A percentile compares a stretch with the other conserved stretches of the same genome.
Evolutionary conservation across 2,329 filamentous ascomycete species (phyloP).

Genomic region (Diaporthe humulicola): DNA sequence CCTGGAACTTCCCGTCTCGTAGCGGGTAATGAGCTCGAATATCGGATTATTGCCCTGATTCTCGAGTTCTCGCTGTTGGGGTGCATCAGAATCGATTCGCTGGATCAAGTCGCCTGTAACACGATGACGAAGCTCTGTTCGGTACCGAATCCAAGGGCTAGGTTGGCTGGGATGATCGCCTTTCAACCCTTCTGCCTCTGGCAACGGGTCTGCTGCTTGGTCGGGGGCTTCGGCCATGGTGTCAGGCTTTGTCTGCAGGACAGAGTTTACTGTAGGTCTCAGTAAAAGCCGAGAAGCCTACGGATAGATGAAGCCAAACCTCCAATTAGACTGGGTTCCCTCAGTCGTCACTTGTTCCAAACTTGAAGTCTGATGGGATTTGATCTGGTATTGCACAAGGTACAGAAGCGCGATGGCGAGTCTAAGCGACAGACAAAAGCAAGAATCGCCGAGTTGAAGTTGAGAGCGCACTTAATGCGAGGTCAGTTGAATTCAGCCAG

Average conservation of each 20-base stretch:
- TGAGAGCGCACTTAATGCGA: too few relatives aligned
- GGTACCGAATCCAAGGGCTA: conserved; percentile 37
- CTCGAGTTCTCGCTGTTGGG: neutral
- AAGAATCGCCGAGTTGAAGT: too few relatives aligned
- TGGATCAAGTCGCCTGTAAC: conserved; percentile 37
- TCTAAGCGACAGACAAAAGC: too few relatives aligned
- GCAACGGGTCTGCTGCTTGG: neutral
- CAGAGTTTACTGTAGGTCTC: neutral
- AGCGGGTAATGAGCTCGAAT: conserved; percentile 32
- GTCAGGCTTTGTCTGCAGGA: neutral
- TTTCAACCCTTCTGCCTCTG: neutral
- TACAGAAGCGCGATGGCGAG: too few relatives aligned
- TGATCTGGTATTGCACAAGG: too few relatives aligned
- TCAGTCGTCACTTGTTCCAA: neutral
- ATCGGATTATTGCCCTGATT: neutral
- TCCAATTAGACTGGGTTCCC: neutral
- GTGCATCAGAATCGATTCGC: neutral
- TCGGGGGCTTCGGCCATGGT: too few relatives aligned
- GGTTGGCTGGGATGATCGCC: accelerated
- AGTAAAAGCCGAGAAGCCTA: neutral
- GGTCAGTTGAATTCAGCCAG: too few relatives aligned
- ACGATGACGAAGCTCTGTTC: conserved; percentile 40
- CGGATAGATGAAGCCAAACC: neutral
- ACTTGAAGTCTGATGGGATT: too few relatives aligned
- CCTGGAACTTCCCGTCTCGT: neutral